Percentiles rank a stretch among this genome's conserved stretches.
phyloP scores from a whole-genome alignment of 768 basidiomycete species.

The Thelephora aurantiotincta region DNA sequence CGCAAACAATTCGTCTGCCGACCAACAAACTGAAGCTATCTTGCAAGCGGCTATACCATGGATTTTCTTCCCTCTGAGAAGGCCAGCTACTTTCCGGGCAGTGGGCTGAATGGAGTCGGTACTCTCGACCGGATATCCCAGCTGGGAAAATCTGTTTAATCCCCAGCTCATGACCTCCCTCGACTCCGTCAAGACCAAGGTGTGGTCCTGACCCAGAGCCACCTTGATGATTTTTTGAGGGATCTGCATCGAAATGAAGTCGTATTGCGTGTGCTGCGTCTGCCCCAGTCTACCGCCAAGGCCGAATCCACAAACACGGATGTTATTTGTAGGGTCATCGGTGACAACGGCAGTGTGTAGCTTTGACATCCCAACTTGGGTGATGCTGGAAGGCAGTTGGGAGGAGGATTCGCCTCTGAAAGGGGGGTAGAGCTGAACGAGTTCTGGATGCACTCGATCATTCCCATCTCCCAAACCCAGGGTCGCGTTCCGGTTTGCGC shows the following conservation, averaged over 20 bases:
- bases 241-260: slow-evolving; percentile 36
- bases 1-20: slow-evolving; percentile 51
- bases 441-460: slow-evolving; percentile 71
- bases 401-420: not conserved
- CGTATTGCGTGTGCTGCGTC: slow-evolving; percentile 66
- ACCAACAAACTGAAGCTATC: slow-evolving; percentile 84
- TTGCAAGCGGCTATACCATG: slow-evolving; percentile 79
- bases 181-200: slow-evolving; percentile 62
- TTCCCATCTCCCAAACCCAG: slow-evolving; percentile 74
- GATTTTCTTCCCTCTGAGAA: slow-evolving; percentile 67
- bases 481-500: slow-evolving; percentile 69
- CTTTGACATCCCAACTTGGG: slow-evolving; percentile 68
- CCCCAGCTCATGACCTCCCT: slow-evolving; percentile 91
- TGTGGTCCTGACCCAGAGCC: slow-evolving; percentile 90
- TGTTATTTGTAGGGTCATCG: slow-evolving; percentile 53
- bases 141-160: slow-evolving; percentile 74
- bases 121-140: slow-evolving; percentile 73
- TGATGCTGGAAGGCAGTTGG: slow-evolving; percentile 35
- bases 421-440: slow-evolving; percentile 22
- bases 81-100: slow-evolving; percentile 61
- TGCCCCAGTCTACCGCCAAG: slow-evolving; percentile 75
- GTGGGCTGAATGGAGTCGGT: slow-evolving; percentile 42
- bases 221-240: slow-evolving; percentile 45
- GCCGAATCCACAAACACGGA: slow-evolving; percentile 83
- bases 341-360: slow-evolving; percentile 80